Evolutionary conservation across 371 early-diverging fungal genomes (phyloP).

Genomic region (Thermomucor indicae-seudaticae): DNA sequence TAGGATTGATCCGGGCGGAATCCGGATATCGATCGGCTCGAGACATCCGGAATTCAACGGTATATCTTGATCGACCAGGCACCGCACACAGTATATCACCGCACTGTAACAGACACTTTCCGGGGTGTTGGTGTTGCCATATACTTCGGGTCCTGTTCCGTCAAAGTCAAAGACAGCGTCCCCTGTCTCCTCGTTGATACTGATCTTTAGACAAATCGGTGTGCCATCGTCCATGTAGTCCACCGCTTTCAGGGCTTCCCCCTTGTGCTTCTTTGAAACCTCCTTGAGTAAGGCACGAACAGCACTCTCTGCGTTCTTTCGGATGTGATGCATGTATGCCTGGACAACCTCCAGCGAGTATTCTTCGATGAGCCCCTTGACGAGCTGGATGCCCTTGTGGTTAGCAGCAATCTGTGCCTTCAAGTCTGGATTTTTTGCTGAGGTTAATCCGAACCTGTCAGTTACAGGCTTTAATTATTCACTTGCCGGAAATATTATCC

Average conservation of each 20-base stretch:
- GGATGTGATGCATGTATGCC: conserved; percentile 88
- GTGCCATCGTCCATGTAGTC: conserved; percentile 97
- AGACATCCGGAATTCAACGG: conserved; percentile 96
- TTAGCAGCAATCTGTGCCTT: conserved; percentile 97
- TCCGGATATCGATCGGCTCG: conserved; percentile 73
- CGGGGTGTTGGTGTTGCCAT: conserved; percentile 69
- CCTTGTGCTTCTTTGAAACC: conserved; percentile 40
- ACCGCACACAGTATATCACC: conserved; percentile 92
- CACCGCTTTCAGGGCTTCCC: conserved; percentile 52
- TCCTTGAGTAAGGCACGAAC: conserved; percentile 73
- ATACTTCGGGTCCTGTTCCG: conserved; percentile 86
- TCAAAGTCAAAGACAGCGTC: conserved; percentile 89
- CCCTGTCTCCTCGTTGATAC: conserved; percentile 69
- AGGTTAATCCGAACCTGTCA: neutral
- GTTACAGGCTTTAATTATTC: neutral
- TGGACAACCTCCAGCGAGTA: conserved; percentile 86
- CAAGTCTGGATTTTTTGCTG: conserved; percentile 54
- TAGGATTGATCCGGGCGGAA: conserved; percentile 76
- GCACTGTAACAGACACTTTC: conserved; percentile 75
- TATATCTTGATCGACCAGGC: conserved; percentile 83
- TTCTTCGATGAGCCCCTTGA: conserved; percentile 77
- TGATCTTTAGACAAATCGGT: conserved; percentile 71
- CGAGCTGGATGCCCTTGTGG: conserved; percentile 85
- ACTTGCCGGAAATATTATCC: conserved; percentile 76
- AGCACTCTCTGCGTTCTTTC: conserved; percentile 83